phyloP scores from a whole-genome alignment of 2,329 filamentous ascomycete species.

The Aspergillus terreus region DNA sequence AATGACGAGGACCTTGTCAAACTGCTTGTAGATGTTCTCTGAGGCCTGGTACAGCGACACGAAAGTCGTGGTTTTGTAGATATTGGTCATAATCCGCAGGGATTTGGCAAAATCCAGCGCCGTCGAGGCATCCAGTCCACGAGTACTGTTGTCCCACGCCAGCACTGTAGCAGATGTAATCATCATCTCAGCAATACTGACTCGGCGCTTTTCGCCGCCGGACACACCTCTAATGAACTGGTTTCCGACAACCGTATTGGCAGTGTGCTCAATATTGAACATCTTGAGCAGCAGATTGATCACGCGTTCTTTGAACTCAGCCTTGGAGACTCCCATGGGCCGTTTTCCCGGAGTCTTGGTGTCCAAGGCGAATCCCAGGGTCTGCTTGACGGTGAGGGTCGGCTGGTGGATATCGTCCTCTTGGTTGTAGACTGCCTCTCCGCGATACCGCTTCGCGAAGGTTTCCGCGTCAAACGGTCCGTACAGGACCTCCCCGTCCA shows the following conservation, averaged over 20 bases:
- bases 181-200: constrained; percentile 81
- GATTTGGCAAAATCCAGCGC: constrained; percentile 66
- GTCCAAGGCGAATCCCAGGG: constrained; percentile 77
- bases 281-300: constrained; percentile 74
- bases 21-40: constrained; percentile 73
- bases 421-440: constrained; percentile 81
- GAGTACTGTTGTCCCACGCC: constrained; percentile 72
- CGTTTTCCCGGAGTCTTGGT: constrained; percentile 80
- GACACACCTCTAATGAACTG: constrained; percentile 75
- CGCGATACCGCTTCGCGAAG: constrained; percentile 68
- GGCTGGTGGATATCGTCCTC: constrained; percentile 84
- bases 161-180: constrained; percentile 68
- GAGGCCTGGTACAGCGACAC: constrained; percentile 84
- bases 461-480: constrained; percentile 68
- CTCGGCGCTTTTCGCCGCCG: constrained; percentile 74
- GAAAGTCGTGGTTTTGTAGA: constrained; percentile 79
- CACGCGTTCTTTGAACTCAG: constrained; percentile 72
- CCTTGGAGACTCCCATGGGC: constrained; percentile 67
- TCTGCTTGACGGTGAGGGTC: constrained; percentile 83
- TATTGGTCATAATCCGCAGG: constrained; percentile 74
- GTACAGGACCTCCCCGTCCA: constrained; percentile 70
- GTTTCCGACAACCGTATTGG: constrained; percentile 79
- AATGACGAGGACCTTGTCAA: constrained; percentile 82
- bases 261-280: constrained; percentile 91
- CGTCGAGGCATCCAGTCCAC: constrained; percentile 65